phyloP scores from a whole-genome alignment of 495 filamentous ascomycete genomes.

The Neurospora sp. region DNA sequence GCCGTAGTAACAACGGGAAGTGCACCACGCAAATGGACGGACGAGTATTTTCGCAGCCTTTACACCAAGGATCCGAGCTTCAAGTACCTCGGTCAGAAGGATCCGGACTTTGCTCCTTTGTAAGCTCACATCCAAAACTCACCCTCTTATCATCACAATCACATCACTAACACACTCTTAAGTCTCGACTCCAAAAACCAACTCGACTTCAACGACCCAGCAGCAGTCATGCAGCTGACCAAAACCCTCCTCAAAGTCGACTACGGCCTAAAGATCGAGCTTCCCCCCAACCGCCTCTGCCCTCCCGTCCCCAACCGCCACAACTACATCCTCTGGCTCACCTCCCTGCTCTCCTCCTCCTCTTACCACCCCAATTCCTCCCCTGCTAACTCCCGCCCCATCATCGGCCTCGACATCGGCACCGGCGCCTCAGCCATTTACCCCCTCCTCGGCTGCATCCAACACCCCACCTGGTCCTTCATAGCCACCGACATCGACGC shows the following conservation, averaged over 20 bases:
- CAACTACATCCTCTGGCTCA: constrained; percentile 88
- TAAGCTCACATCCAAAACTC: neutral
- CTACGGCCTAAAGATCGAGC: constrained; percentile 59
- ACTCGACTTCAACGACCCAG: constrained; percentile 75
- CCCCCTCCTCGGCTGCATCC: constrained; percentile 66
- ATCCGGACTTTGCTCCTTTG: constrained; percentile 22
- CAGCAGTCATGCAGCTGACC: constrained; percentile 70
- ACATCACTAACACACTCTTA: neutral
- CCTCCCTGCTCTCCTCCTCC: constrained; percentile 73
- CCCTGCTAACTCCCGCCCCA: neutral
- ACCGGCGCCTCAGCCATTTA: constrained; percentile 90
- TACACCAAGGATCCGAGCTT: constrained; percentile 29
- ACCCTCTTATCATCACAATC: neutral
- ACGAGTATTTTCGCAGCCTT: constrained; percentile 26
- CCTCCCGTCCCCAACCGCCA: constrained; percentile 79
- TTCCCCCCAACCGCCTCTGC: constrained; percentile 73
- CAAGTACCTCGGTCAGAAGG: constrained; percentile 19
- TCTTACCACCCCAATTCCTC: constrained; percentile 34
- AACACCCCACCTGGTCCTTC: constrained; percentile 60
- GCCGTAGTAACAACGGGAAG: neutral
- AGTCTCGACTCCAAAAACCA: constrained; percentile 51
- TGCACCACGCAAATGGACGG: constrained; percentile 8
- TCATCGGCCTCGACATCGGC: constrained; percentile 71
- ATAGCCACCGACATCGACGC: constrained; percentile 77
- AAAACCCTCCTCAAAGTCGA: constrained; percentile 66